phyloP scores from a whole-genome alignment of 129 eudicot genomes.

The Sambucus nigra region DNA sequence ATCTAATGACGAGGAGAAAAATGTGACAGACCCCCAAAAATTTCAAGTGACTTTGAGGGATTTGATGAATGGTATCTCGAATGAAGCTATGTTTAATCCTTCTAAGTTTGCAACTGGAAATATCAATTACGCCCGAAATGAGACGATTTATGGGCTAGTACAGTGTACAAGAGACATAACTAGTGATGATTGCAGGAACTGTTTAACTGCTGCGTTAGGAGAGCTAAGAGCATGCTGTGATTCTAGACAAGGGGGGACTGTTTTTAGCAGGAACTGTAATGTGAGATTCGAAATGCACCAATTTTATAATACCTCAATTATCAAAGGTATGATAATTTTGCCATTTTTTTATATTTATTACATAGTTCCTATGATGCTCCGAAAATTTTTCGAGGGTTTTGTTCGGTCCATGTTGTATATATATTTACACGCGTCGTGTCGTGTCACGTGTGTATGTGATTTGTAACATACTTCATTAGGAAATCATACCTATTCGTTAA shows the following conservation, averaged over 20 bases:
- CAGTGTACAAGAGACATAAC: conserved; percentile 35
- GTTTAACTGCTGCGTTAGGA: conserved; percentile 6
- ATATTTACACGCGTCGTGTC: too few relatives aligned
- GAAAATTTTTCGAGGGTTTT: too few relatives aligned
- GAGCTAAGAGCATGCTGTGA: conserved; percentile 7
- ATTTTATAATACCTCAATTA: conserved; percentile 9
- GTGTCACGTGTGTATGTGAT: too few relatives aligned
- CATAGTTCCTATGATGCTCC: too few relatives aligned
- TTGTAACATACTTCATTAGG: too few relatives aligned
- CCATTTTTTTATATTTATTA: too few relatives aligned
- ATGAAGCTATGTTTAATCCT: background rate
- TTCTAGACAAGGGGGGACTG: conserved; percentile 17
- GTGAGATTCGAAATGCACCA: conserved; percentile 18
- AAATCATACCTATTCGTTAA: too few relatives aligned
- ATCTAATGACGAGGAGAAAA: background rate
- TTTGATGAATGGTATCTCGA: background rate
- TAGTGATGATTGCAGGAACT: conserved; percentile 8
- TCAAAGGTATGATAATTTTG: background rate
- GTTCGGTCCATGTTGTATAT: too few relatives aligned
- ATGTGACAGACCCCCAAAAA: background rate
- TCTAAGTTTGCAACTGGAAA: conserved; percentile 14
- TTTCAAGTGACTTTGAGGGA: background rate
- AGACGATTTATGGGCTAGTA: conserved; percentile 18
- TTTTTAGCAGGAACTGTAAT: conserved; percentile 20
- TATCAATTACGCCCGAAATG: background rate